These are phyloP conservation scores for Diatrype stigma DNA, from an alignment of 2,329 filamentous ascomycete genomes.

Conservation along the genomic window DNA sequence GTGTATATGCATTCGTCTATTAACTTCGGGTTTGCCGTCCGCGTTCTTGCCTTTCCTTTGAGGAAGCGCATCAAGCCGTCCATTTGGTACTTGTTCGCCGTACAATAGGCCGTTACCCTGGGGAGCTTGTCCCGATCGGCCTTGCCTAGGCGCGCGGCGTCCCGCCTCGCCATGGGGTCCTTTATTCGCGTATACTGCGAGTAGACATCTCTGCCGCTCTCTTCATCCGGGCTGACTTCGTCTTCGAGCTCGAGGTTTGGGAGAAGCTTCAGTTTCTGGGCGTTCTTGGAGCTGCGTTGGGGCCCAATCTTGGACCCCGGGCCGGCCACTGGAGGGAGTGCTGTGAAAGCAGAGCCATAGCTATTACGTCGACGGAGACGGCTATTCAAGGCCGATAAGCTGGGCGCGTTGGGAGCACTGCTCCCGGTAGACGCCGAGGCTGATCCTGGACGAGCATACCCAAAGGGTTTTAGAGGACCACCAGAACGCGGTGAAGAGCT, in stretches of 20 bases:
- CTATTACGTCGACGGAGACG: conserved; percentile 85
- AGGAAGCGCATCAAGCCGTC: conserved; percentile 86
- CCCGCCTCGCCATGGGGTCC: conserved; percentile 85
- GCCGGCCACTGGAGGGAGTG: conserved; percentile 32
- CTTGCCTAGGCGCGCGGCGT: conserved; percentile 89
- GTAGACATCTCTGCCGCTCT: conserved; percentile 92
- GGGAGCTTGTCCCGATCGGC: conserved; percentile 84
- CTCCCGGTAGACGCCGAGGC: conserved; percentile 24
- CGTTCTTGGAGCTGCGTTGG: conserved; percentile 90
- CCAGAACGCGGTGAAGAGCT: conserved; percentile 20
- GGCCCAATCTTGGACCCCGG: conserved; percentile 74
- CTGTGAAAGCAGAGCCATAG: conserved; percentile 57
- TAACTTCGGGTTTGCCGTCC: conserved; percentile 80
- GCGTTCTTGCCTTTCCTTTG: conserved; percentile 74
- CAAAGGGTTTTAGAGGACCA: conserved; percentile 28
- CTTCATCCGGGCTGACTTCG: conserved; percentile 69
- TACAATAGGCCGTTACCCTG: conserved; percentile 94
- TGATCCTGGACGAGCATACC: conserved; percentile 25
- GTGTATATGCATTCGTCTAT: conserved; percentile 99
- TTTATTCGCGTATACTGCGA: conserved; percentile 98
- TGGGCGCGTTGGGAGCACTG: conserved; percentile 36
- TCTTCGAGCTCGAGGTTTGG: conserved; percentile 84
- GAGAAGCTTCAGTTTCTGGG: conserved; percentile 94
- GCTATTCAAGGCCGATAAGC: conserved; percentile 77
- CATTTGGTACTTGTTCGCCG: conserved; percentile 85